Percentiles rank a stretch among this genome's conserved stretches.
These are phyloP conservation scores for Rauvolfia tetraphylla DNA, from an alignment of 257 asterid species.

Conservation along the genomic window DNA sequence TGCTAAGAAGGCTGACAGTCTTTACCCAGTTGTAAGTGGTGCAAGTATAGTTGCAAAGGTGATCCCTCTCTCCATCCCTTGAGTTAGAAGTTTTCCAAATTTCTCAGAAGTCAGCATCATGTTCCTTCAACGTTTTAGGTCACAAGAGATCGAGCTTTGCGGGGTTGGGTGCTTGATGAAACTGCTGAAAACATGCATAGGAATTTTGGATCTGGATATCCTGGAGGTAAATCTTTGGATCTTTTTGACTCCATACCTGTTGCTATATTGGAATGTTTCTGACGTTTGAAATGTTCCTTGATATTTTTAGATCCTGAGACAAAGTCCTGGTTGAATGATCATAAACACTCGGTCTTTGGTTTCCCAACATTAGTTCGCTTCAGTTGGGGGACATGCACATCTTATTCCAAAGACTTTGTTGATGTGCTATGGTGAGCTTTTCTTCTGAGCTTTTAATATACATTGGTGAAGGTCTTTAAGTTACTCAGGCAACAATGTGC, in stretches of 20 bases:
- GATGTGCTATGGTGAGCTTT: conserved; percentile 74
- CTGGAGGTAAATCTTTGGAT: conserved; percentile 60
- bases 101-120: background rate
- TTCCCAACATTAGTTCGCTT: conserved; percentile 94
- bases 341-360: conserved; percentile 78
- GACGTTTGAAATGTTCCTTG: background rate
- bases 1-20: conserved; percentile 96
- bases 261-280: conserved; percentile 4
- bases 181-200: conserved; percentile 64
- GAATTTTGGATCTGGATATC: conserved; percentile 92
- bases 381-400: conserved; percentile 95
- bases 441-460: background rate
- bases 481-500: background rate
- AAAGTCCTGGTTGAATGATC: conserved; percentile 84
- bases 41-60: conserved; percentile 99
- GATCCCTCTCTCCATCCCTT: conserved; percentile 17
- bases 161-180: conserved; percentile 78
- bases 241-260: conserved; percentile 5
- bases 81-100: background rate
- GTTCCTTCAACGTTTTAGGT: conserved; percentile 46
- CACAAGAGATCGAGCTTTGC: conserved; percentile 86
- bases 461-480: background rate
- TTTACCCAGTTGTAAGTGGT: conserved; percentile 96
- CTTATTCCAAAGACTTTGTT: conserved; percentile 62
- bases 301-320: conserved; percentile 70